Evolutionary conservation across 805 yeast genomes (phyloP).

Genomic region (Saturnispora quitensis): DNA sequence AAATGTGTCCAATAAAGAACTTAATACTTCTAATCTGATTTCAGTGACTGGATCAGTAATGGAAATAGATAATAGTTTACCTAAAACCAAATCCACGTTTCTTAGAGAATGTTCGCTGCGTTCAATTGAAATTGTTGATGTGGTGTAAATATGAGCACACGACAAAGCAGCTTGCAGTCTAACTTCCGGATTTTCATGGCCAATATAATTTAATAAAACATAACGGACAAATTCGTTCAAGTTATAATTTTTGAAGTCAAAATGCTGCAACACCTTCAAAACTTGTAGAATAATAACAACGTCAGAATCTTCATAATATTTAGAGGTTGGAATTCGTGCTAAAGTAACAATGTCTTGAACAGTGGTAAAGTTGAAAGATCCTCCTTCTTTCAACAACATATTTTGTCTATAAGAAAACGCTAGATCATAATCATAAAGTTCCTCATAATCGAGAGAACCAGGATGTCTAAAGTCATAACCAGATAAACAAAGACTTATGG

Average conservation of each 20-base stretch:
- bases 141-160: slow-evolving; percentile 63
- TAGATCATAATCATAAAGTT: slow-evolving; percentile 47
- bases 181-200: slow-evolving; percentile 69
- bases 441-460: slow-evolving; percentile 67
- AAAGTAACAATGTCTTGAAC: slow-evolving; percentile 16
- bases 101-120: slow-evolving; percentile 70
- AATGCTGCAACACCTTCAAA: slow-evolving; percentile 62
- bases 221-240: slow-evolving; percentile 81
- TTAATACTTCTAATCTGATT: slow-evolving; percentile 70
- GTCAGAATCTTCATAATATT: slow-evolving; percentile 24
- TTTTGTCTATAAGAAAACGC: slow-evolving; percentile 75
- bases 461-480: slow-evolving; percentile 79
- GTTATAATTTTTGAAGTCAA: slow-evolving; percentile 67
- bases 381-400: slow-evolving; percentile 64
- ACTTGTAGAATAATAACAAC: slow-evolving; percentile 59
- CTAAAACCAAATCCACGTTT: slow-evolving; percentile 79
- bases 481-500: slow-evolving; percentile 65
- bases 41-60: slow-evolving; percentile 86
- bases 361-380: slow-evolving; percentile 17
- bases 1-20: slow-evolving; percentile 61
- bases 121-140: slow-evolving; percentile 78
- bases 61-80: slow-evolving; percentile 69
- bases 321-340: slow-evolving; percentile 17
- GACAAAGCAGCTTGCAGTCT: slow-evolving; percentile 80
- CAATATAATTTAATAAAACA: slow-evolving; percentile 76